Evolutionary conservation across 116 monocot species (phyloP), one percentile per base, ranked within the genome.

Genomic region (Trichopus zeylanicus): DNA sequence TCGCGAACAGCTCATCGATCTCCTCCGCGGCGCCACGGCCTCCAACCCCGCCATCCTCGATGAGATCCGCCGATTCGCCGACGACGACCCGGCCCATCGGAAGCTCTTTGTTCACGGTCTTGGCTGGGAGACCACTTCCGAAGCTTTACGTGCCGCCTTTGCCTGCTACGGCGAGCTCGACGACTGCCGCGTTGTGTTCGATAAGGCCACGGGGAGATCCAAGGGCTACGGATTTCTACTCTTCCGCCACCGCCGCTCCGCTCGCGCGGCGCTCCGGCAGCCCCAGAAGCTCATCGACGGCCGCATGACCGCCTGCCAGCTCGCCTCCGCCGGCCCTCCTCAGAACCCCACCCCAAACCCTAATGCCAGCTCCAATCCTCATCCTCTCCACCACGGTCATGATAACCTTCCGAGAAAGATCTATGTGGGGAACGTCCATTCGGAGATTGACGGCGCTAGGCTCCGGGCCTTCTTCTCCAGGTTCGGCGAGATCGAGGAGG

Each of bases 61-160:
- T 32, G 81, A 68, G 64, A 77, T 93, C 62, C 79, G 58, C 16
- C 37, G 59, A 22, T 42, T 64, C 20, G 85, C 88, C 16, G 84
- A 93, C 42, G 16, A 29, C 18, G 93, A 93, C 29, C 88, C 88
- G n/a, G 76, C 85, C 19, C 68, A 72, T 54, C 68, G 93, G 46
- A 88, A 87, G 79, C 75, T 93, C 51, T 87, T 88, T 61, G 84
- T 93, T 56, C 93, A 88, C 56, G 81, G 88, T 35, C 79, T 93
- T 19, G 84, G 73, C 32, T 93, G 78, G 78, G 69, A 54, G 18
- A 79, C 85, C 55, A 81, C 65, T 34, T 54, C 85, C 51, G 85
- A 93, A 3, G 54, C 65, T 29, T 72, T 93, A 42, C 76, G 77
- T 26, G 49, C 68, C 18, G 64, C 65, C 71, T 88, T 88, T 70